A percentile compares a stretch with the other conserved stretches of the same genome.
These are phyloP conservation scores for Stachybotrys chlorohalonatus DNA, from an alignment of 2,329 filamentous ascomycete species.

Conservation along the genomic window DNA sequence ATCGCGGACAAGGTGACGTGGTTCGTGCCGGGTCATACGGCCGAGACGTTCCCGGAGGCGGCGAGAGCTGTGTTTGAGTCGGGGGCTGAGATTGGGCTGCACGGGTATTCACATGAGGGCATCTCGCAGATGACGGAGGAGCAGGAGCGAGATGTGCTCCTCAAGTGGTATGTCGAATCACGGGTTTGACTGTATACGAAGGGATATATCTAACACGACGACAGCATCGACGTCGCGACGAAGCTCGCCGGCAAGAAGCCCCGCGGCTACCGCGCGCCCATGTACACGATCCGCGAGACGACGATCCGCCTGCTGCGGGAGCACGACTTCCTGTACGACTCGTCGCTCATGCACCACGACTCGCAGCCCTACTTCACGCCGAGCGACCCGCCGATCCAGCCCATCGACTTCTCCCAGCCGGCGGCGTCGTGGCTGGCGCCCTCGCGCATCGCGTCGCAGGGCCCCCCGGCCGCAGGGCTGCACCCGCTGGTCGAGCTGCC, in stretches of 20 bases:
- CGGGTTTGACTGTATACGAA: neutral
- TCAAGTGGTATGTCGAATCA: constrained; percentile 17
- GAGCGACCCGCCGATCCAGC: constrained; percentile 20
- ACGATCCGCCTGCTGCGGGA: constrained; percentile 34
- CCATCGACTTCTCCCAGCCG: constrained; percentile 24
- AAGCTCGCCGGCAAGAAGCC: constrained; percentile 29
- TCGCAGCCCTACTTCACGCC: constrained; percentile 29
- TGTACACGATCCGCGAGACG: constrained; percentile 35
- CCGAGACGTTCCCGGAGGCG: constrained; percentile 35
- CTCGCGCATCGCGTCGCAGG: constrained; percentile 10
- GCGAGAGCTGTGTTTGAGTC: constrained; percentile 28
- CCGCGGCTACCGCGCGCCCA: constrained; percentile 36
- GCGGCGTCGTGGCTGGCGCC: constrained; percentile 36
- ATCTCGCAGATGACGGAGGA: constrained; percentile 31
- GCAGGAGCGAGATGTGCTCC: constrained; percentile 35
- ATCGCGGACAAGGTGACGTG: constrained; percentile 37
- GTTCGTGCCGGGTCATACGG: constrained; percentile 39
- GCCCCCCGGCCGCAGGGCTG: neutral
- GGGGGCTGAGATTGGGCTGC: constrained; percentile 35
- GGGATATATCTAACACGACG: neutral
- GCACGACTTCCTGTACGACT: constrained; percentile 35
- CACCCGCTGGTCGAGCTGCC: constrained; percentile 32
- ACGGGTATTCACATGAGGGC: constrained; percentile 40
- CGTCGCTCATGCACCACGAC: constrained; percentile 34
- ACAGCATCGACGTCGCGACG: constrained; percentile 27